phyloP scores from a whole-genome alignment of 1,284 basidiomycete genomes.

The Hemileia vastatrix region DNA sequence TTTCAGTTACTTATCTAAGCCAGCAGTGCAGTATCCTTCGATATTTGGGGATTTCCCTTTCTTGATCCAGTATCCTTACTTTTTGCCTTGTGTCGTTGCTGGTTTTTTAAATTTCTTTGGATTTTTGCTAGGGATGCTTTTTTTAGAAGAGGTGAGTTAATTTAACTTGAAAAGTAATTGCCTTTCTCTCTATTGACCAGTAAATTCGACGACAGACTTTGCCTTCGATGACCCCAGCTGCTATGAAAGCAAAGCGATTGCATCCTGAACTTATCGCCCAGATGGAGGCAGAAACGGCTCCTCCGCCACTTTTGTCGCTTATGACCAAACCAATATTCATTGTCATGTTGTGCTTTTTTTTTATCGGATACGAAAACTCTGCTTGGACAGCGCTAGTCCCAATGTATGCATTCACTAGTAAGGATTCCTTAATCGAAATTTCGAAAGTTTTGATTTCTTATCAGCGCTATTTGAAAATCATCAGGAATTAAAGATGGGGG shows the following conservation, averaged over 20 bases:
- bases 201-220: no score
- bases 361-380: constrained; percentile 13
- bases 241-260: background rate
- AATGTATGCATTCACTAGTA: constrained; percentile 17
- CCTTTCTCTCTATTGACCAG: no score
- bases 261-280: background rate
- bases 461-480: background rate
- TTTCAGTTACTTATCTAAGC: background rate
- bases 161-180: no score
- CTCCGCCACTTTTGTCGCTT: background rate
- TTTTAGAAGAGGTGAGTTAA: constrained; percentile 1
- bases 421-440: background rate
- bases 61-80: constrained; percentile 3
- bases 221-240: constrained; percentile 1
- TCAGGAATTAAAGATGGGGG: constrained; percentile 20
- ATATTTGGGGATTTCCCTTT: background rate
- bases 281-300: background rate
- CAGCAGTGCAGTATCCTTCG: constrained; percentile 3
- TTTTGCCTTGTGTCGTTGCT: constrained; percentile 2
- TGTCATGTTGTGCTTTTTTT: constrained; percentile 5
- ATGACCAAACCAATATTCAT: constrained; percentile 3
- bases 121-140: background rate
- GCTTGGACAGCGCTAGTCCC: constrained; percentile 15
- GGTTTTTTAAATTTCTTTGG: constrained; percentile 1
- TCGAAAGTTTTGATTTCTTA: background rate